A percentile compares a stretch with the other conserved stretches of the same genome.
phyloP scores from a whole-genome alignment of 495 filamentous ascomycete genomes.

The Wilcoxina mikolae region DNA sequence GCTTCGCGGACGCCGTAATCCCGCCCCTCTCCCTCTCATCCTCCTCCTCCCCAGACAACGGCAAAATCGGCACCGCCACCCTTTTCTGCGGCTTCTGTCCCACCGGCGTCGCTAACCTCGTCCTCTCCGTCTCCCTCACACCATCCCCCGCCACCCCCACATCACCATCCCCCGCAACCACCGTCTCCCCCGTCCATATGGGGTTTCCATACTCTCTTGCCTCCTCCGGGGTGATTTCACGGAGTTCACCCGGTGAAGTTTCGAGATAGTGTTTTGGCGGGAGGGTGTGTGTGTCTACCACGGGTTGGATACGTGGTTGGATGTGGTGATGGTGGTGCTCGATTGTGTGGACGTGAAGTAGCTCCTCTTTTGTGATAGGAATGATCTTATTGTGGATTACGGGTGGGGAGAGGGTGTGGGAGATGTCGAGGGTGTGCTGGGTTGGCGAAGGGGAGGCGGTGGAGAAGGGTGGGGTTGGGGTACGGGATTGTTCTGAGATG shows the following conservation, averaged over 20 bases:
- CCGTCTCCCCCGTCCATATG: neutral
- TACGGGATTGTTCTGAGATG: no score
- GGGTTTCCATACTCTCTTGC: slow-evolving; percentile 4
- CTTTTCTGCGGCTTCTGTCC: neutral
- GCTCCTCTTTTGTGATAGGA: slow-evolving; percentile 14
- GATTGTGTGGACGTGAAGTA: slow-evolving; percentile 7
- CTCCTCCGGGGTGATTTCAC: slow-evolving; percentile 18
- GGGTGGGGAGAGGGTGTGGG: slow-evolving; percentile 6
- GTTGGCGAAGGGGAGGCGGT: neutral
- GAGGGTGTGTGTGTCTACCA: slow-evolving; percentile 7
- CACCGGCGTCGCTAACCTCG: neutral
- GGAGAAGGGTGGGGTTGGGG: neutral
- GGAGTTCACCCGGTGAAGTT: slow-evolving; percentile 1
- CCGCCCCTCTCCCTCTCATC: neutral
- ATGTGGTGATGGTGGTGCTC: slow-evolving; percentile 14
- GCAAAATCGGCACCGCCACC: neutral
- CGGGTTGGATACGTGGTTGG: slow-evolving; percentile 14
- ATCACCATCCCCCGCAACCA: neutral
- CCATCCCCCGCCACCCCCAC: neutral
- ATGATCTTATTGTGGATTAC: slow-evolving; percentile 9
- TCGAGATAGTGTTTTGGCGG: slow-evolving; percentile 19
- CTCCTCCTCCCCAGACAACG: neutral
- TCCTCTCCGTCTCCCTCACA: neutral
- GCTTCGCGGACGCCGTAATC: neutral
- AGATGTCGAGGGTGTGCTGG: neutral